A percentile compares a stretch with the other conserved stretches of the same genome.
These are phyloP conservation scores for Podospora conica DNA, from an alignment of 495 filamentous ascomycete genomes.

Conservation along the genomic window DNA sequence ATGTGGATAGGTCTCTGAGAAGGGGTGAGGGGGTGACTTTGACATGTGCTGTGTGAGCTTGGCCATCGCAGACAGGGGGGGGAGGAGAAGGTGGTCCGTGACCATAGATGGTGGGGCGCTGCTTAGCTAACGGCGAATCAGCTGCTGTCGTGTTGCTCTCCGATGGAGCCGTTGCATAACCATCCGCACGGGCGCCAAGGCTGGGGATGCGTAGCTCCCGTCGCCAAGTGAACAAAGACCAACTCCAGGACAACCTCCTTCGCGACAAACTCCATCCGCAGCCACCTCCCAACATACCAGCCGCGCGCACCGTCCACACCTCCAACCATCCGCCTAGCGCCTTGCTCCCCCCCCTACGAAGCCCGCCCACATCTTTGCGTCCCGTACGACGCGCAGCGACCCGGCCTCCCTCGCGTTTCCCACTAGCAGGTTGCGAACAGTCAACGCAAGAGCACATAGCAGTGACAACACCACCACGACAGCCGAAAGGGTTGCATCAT, in stretches of 20 bases:
- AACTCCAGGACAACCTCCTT: slow-evolving; percentile 3
- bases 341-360: neutral
- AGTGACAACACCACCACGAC: neutral
- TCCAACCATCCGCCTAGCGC: neutral
- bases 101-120: neutral
- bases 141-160: neutral
- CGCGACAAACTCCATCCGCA: neutral
- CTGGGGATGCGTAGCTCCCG: neutral
- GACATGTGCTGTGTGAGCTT: neutral
- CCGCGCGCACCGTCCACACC: neutral
- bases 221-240: neutral
- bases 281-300: neutral
- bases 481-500: slow-evolving; percentile 10
- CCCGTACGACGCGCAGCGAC: neutral
- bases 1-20: neutral
- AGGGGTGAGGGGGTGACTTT: neutral
- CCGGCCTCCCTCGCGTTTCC: neutral
- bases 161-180: neutral
- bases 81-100: neutral
- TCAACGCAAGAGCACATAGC: neutral
- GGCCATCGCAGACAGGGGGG: neutral
- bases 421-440: neutral
- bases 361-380: neutral
- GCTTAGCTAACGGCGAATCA: neutral
- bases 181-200: neutral